phyloP scores from a whole-genome alignment of 2,329 filamentous ascomycete genomes.

The Penicillium sclerotigenum region DNA sequence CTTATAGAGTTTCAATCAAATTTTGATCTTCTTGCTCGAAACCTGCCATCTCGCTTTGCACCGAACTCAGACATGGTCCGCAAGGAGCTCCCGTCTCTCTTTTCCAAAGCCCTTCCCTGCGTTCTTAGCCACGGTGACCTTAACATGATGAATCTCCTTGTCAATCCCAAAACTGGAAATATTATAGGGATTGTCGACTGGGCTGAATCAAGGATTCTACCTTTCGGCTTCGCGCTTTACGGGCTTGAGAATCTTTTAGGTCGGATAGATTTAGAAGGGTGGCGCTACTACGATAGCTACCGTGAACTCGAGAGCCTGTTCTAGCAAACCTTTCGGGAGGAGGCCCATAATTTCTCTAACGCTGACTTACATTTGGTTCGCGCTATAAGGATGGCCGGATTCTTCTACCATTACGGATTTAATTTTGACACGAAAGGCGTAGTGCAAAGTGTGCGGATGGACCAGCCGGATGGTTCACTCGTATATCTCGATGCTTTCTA shows the following conservation, averaged over 20 bases:
- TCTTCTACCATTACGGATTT: slow-evolving; percentile 19
- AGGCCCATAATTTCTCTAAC: slow-evolving; percentile 11
- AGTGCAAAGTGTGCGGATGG: slow-evolving; percentile 12
- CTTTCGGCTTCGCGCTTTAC: slow-evolving; percentile 28
- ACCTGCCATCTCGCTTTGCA: slow-evolving; percentile 12
- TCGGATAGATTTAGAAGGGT: slow-evolving; percentile 17
- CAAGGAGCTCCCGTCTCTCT: slow-evolving; percentile 11
- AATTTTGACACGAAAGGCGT: slow-evolving; percentile 13
- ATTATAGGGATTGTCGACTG: slow-evolving; percentile 25
- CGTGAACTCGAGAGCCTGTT: slow-evolving; percentile 14
- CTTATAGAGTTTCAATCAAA: slow-evolving; percentile 6
- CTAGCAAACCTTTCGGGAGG: slow-evolving; percentile 14
- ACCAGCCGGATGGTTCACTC: slow-evolving; percentile 14
- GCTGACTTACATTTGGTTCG: slow-evolving; percentile 13
- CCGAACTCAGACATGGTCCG: slow-evolving; percentile 8
- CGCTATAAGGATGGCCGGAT: slow-evolving; percentile 14
- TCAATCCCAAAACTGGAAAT: slow-evolving; percentile 10
- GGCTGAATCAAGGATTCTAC: slow-evolving; percentile 21
- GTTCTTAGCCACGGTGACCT: slow-evolving; percentile 14
- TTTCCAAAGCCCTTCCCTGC: slow-evolving; percentile 7
- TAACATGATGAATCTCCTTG: slow-evolving; percentile 11
- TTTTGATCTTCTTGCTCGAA: slow-evolving; percentile 10
- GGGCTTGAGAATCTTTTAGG: slow-evolving; percentile 17
- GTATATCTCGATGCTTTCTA: slow-evolving; percentile 23
- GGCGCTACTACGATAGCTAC: slow-evolving; percentile 13